Evolutionary conservation across 495 filamentous ascomycete species (phyloP).

Genomic region (Tuber borchii): DNA sequence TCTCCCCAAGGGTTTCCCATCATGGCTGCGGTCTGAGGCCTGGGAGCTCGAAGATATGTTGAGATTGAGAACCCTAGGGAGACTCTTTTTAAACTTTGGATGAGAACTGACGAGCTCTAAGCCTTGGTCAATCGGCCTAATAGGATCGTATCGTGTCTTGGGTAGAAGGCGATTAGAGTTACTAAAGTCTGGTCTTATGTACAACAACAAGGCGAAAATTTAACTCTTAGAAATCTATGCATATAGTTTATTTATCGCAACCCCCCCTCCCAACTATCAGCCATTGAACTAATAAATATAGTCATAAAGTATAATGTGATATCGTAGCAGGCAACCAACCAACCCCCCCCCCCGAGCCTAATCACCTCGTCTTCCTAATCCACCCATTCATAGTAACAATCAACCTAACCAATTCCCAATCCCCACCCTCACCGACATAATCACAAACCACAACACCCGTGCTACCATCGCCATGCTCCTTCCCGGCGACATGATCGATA

Average conservation of each 20-base stretch:
- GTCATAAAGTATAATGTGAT: not conserved
- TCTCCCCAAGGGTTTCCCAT: not conserved
- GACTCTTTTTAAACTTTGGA: not conserved
- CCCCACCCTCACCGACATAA: constrained; percentile 80
- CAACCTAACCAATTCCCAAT: constrained; percentile 88
- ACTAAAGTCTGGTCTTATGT: not conserved
- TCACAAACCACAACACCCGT: constrained; percentile 93
- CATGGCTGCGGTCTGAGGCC: not conserved
- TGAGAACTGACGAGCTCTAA: not conserved
- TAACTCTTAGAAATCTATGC: not conserved
- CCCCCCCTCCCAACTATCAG: not conserved
- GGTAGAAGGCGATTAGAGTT: not conserved
- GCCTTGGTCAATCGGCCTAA: not conserved
- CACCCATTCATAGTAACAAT: constrained; percentile 80
- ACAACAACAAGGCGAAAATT: not conserved
- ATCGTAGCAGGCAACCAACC: not conserved
- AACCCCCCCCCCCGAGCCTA: not conserved
- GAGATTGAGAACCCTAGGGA: not conserved
- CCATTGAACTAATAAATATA: not conserved
- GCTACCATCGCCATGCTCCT: constrained; percentile 58
- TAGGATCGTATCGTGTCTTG: not conserved
- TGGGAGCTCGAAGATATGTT: not conserved
- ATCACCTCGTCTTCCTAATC: constrained; percentile 17
- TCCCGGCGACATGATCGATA: constrained; percentile 37
- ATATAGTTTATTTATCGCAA: not conserved